Percentiles rank a stretch among this genome's conserved stretches.
Evolutionary conservation across 2,329 filamentous ascomycete species (phyloP).

Genomic region (Tolypocladium inflatum): DNA sequence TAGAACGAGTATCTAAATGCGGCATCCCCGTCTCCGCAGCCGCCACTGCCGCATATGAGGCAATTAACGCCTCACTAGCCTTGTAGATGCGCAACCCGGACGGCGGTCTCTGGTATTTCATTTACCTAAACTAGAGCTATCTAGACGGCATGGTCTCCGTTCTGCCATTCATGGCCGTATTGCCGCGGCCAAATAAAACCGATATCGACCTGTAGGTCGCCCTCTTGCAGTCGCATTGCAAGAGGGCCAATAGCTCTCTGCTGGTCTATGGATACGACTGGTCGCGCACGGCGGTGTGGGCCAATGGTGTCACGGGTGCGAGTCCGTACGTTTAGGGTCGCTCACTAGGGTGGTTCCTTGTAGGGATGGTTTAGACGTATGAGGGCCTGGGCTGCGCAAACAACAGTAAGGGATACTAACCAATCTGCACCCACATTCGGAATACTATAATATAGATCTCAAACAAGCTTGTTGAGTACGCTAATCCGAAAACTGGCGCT

Average conservation of each 20-base stretch:
- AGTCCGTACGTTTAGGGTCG: constrained; percentile 45
- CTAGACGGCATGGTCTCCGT: constrained; percentile 43
- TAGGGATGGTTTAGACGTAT: constrained; percentile 40
- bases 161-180: constrained; percentile 26
- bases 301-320: constrained; percentile 36
- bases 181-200: background rate
- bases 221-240: too few relatives aligned
- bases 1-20: constrained; percentile 3
- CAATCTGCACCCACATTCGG: constrained; percentile 11
- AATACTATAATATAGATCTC: background rate
- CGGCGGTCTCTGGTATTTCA: constrained; percentile 26
- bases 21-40: constrained; percentile 2
- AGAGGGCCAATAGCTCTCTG: background rate
- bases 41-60: constrained; percentile 1
- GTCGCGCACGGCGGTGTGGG: constrained; percentile 38
- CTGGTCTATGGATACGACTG: constrained; percentile 45
- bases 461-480: constrained; percentile 22
- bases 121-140: constrained; percentile 42
- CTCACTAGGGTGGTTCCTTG: constrained; percentile 43
- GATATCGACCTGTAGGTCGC: too few relatives aligned
- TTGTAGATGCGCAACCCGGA: too few relatives aligned
- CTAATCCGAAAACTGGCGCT: constrained; percentile 32
- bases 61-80: too few relatives aligned
- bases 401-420: background rate
- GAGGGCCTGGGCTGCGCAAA: constrained; percentile 25